Conservation (phyloP, 2,329 filamentous ascomycete species). For the Metarhizium sp. region DNA sequence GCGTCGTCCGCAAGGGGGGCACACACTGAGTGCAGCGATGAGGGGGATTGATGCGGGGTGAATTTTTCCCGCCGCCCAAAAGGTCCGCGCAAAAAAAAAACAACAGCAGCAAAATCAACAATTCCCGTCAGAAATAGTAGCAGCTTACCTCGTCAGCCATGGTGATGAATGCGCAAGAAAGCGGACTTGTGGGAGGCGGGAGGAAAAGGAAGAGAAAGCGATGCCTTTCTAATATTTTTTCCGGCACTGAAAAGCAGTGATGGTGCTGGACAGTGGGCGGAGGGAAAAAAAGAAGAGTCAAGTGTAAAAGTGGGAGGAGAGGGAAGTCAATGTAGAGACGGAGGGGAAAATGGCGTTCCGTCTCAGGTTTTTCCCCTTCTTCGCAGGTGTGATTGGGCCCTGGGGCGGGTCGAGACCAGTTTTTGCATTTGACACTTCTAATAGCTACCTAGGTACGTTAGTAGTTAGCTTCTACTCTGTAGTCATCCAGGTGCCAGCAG, state of each 20-base stretch:
- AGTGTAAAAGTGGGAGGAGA: slow-evolving; percentile 18
- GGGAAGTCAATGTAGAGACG: slow-evolving; percentile 14
- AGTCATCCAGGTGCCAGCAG: background rate
- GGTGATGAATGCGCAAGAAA: slow-evolving; percentile 37
- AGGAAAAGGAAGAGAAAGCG: slow-evolving; percentile 16
- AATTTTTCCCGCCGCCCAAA: slow-evolving; percentile 20
- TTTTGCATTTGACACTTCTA: background rate
- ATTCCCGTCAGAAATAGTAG: slow-evolving; percentile 9
- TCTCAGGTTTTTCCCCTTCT: slow-evolving; percentile 25
- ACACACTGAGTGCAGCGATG: slow-evolving; percentile 7
- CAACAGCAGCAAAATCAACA: slow-evolving; percentile 9
- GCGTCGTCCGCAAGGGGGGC: background rate
- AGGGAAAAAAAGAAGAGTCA: slow-evolving; percentile 11
- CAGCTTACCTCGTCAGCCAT: slow-evolving; percentile 50
- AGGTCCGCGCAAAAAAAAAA: slow-evolving; percentile 15
- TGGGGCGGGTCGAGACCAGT: slow-evolving; percentile 7
- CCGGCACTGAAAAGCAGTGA: slow-evolving; percentile 10
- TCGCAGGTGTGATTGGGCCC: slow-evolving; percentile 27
- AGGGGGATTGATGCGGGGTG: slow-evolving; percentile 38
- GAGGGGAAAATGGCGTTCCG: slow-evolving; percentile 16
- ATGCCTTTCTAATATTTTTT: slow-evolving; percentile 4
- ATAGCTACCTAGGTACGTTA: background rate
- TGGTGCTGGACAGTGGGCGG: slow-evolving; percentile 13
- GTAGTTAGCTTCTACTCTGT: too few species aligned
- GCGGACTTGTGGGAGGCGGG: slow-evolving; percentile 18